Conservation (phyloP, 2,329 filamentous ascomycete species). For the Chaetomiaceae sp. region DNA sequence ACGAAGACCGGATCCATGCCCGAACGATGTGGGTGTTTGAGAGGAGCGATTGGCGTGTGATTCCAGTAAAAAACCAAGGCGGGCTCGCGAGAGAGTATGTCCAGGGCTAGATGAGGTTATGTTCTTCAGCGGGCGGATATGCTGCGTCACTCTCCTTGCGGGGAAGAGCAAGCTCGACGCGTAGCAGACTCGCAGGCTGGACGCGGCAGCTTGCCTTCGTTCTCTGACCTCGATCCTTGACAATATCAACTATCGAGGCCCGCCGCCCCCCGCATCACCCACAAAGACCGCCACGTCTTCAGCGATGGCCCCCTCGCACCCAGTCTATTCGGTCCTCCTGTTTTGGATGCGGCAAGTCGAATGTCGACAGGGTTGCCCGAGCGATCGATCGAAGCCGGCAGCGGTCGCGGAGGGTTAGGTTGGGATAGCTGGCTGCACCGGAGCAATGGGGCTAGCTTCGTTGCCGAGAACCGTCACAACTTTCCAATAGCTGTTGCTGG, state of each 20-base stretch:
- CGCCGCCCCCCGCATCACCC: constrained; percentile 44
- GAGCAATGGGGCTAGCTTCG: neutral
- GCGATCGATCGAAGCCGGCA: neutral
- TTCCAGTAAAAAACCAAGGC: constrained; percentile 1
- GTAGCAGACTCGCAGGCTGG: neutral
- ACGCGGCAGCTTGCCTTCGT: constrained; percentile 5
- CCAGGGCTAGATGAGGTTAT: neutral
- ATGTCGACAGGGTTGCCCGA: neutral
- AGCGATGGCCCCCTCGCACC: constrained; percentile 23
- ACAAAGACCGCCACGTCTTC: constrained; percentile 31
- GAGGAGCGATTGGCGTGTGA: neutral
- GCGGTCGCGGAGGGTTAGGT: neutral
- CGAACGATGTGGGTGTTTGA: constrained; percentile 3
- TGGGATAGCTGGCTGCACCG: neutral
- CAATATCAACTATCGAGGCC: constrained; percentile 26
- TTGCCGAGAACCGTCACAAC: neutral
- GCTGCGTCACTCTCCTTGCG: neutral
- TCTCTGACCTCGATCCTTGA: constrained; percentile 24
- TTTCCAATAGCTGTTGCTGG: neutral
- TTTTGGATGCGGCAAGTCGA: neutral
- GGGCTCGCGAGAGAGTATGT: constrained; percentile 13
- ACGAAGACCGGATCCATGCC: constrained; percentile 62
- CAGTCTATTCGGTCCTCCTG: neutral
- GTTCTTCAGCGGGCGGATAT: neutral
- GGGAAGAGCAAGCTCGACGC: neutral